These are phyloP conservation scores for Aspergillus nidulans DNA, from an alignment of 495 filamentous ascomycete genomes.

Conservation along the genomic window DNA sequence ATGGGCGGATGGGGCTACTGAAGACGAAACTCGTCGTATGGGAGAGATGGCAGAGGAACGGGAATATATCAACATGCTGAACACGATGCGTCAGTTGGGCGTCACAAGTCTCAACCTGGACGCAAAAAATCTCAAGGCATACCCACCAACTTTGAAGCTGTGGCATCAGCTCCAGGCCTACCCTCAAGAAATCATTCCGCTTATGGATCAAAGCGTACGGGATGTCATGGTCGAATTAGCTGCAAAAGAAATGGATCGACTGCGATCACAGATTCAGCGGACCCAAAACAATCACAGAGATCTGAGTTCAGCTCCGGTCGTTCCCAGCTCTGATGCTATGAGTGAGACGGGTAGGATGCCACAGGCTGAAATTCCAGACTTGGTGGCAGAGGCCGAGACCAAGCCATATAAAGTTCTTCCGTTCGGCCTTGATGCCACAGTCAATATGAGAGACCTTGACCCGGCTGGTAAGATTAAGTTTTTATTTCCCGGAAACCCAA, in stretches of 20 bases:
- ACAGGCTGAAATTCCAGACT: slow-evolving; percentile 49
- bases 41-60: slow-evolving; percentile 58
- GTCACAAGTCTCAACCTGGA: slow-evolving; percentile 82
- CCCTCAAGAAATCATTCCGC: slow-evolving; percentile 88
- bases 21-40: slow-evolving; percentile 63
- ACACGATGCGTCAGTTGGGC: slow-evolving; percentile 84
- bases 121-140: slow-evolving; percentile 82
- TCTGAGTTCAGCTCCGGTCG: slow-evolving; percentile 66
- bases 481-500: too few relatives aligned
- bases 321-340: slow-evolving; percentile 71
- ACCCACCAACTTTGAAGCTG: slow-evolving; percentile 85
- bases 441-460: slow-evolving; percentile 94
- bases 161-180: slow-evolving; percentile 94
- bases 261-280: slow-evolving; percentile 55
- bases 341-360: slow-evolving; percentile 31
- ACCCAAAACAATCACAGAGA: slow-evolving; percentile 38
- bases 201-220: slow-evolving; percentile 93
- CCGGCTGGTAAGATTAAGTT: slow-evolving; percentile 60
- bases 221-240: slow-evolving; percentile 91
- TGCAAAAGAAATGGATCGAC: slow-evolving; percentile 69
- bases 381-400: slow-evolving; percentile 62
- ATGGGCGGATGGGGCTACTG: slow-evolving; percentile 77
- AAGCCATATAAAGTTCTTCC: slow-evolving; percentile 80
- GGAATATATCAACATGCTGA: slow-evolving; percentile 80
- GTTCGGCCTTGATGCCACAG: slow-evolving; percentile 78